Evolutionary conservation across 768 basidiomycete genomes (phyloP).

Genomic region (Amanita molliuscula): DNA sequence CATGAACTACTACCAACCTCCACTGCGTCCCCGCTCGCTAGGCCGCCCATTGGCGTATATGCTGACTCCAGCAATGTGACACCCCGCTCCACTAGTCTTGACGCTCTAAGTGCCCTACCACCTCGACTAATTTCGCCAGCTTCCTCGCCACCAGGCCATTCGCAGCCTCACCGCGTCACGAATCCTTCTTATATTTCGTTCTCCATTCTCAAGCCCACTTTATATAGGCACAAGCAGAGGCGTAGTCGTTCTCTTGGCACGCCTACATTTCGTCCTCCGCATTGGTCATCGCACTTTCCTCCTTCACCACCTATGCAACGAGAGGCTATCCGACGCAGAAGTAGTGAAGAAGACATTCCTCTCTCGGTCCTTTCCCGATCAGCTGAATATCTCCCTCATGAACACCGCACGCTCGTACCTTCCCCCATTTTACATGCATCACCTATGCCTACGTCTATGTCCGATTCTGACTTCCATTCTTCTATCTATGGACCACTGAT

Average conservation of each 20-base stretch:
- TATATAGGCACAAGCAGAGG: background rate
- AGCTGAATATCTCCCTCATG: background rate
- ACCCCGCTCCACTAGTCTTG: background rate
- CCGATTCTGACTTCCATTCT: background rate
- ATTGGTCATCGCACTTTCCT: constrained; percentile 2
- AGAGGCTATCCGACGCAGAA: background rate
- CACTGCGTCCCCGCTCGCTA: constrained; percentile 12
- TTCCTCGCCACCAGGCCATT: background rate
- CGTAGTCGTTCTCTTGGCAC: constrained; percentile 5
- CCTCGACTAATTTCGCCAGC: constrained; percentile 3
- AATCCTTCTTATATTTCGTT: constrained; percentile 1
- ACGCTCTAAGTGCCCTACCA: background rate
- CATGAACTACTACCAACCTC: constrained; percentile 9
- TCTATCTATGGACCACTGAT: constrained; percentile 4
- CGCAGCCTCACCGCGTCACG: background rate
- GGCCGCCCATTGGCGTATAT: constrained; percentile 3
- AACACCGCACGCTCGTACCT: background rate
- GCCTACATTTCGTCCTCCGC: background rate
- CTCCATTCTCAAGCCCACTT: constrained; percentile 5
- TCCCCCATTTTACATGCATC: background rate
- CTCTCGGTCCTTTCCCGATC: background rate
- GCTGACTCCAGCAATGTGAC: constrained; percentile 4
- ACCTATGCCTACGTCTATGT: background rate
- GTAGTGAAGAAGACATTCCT: background rate
- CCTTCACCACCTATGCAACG: constrained; percentile 4